Evolutionary conservation across 1,284 basidiomycete genomes (phyloP).

Genomic region (Cutaneotrichosporon daszewskae): DNA sequence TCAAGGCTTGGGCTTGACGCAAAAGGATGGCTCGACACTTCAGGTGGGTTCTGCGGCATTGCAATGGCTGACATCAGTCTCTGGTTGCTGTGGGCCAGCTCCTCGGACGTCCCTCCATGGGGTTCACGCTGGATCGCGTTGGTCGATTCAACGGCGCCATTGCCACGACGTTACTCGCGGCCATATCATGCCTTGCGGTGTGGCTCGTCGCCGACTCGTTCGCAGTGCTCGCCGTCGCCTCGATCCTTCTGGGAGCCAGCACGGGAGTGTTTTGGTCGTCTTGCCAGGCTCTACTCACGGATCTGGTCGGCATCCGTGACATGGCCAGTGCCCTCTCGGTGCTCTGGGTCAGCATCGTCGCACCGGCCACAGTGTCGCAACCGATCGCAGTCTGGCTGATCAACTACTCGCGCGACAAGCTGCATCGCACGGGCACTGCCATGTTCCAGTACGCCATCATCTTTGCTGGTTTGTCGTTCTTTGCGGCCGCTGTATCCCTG

Average conservation of each 20-base stretch:
- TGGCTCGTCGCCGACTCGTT: conserved; percentile 48
- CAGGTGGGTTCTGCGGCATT: not conserved
- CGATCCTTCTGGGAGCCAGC: conserved; percentile 45
- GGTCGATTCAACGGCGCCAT: conserved; percentile 48
- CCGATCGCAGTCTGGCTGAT: conserved; percentile 47
- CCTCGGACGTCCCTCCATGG: conserved; percentile 46
- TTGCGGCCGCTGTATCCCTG: conserved; percentile 31
- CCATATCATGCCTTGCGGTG: conserved; percentile 45
- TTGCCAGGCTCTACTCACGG: conserved; percentile 16
- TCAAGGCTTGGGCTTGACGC: conserved; percentile 43
- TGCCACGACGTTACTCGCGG: conserved; percentile 42
- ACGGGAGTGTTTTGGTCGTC: conserved; percentile 17
- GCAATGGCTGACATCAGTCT: conserved; percentile 26
- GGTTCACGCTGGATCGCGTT: conserved; percentile 42
- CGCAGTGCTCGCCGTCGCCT: conserved; percentile 45
- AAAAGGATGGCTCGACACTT: conserved; percentile 47
- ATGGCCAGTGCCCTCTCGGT: conserved; percentile 46
- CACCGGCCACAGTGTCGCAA: conserved; percentile 41
- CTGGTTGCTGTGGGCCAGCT: conserved; percentile 49
- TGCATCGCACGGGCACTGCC: conserved; percentile 32
- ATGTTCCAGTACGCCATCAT: conserved; percentile 46
- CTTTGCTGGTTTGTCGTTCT: conserved; percentile 42
- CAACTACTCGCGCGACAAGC: conserved; percentile 33
- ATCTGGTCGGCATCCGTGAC: conserved; percentile 40
- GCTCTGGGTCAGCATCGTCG: conserved; percentile 43